A percentile compares a stretch with the other conserved stretches of the same genome.
Conservation (phyloP, 2,329 filamentous ascomycete species). For the Aspergillus ustus region DNA sequence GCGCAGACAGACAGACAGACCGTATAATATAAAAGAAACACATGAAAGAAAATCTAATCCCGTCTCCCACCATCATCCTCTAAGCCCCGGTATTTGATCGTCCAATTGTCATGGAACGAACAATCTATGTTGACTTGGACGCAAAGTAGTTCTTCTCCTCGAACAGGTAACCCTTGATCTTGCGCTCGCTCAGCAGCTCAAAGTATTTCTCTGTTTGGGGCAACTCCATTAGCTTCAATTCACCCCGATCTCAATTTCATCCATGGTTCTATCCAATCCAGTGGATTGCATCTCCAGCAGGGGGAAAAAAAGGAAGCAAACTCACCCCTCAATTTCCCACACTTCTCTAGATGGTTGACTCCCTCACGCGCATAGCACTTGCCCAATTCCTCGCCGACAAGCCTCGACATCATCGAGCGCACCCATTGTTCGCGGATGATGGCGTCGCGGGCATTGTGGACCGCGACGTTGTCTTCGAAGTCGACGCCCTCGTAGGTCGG, state of each 20-base stretch:
- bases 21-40: background rate
- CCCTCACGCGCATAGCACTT: conserved; percentile 70
- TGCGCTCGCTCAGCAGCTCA: conserved; percentile 65
- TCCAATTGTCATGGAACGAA: background rate
- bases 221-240: conserved; percentile 2
- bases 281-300: background rate
- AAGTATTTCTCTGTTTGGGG: conserved; percentile 65
- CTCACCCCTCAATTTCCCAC: conserved; percentile 67
- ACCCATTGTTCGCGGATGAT: conserved; percentile 72
- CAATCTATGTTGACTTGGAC: conserved; percentile 33
- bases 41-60: background rate
- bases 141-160: conserved; percentile 66
- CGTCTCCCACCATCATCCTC: background rate
- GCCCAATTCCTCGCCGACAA: conserved; percentile 69
- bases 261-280: background rate
- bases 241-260: background rate
- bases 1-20: background rate
- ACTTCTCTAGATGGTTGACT: conserved; percentile 71
- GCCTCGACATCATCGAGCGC: conserved; percentile 69
- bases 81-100: background rate
- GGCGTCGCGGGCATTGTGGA: conserved; percentile 68
- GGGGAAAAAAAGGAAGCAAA: conserved; percentile 18
- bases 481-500: conserved; percentile 71
- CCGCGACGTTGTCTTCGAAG: conserved; percentile 66
- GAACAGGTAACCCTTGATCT: conserved; percentile 67